Percentiles rank a stretch among this genome's conserved stretches.
Conservation (phyloP, 768 basidiomycete species). For the Rickenella mellea region DNA sequence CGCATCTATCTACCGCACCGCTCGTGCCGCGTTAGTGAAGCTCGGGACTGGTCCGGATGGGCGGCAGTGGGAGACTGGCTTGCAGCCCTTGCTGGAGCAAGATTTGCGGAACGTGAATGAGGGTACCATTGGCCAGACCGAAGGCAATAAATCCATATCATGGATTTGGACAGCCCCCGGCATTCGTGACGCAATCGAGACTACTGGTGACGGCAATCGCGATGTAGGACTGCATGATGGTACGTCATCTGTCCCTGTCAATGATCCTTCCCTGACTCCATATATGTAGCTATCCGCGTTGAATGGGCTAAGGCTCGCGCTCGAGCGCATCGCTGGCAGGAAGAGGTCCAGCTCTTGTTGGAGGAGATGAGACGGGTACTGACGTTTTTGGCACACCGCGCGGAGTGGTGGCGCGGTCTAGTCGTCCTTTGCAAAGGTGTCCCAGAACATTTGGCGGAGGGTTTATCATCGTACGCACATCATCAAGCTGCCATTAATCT, state of each 20-base stretch:
- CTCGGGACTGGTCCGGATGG: conserved; percentile 1
- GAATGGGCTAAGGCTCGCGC: conserved; percentile 7
- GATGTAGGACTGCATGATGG: conserved; percentile 4
- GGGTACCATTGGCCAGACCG: background rate
- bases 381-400: conserved; percentile 13
- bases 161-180: conserved; percentile 17
- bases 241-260: too few relatives aligned
- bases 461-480: too few relatives aligned
- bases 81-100: too few relatives aligned
- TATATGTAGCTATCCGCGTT: conserved; percentile 3
- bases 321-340: conserved; percentile 5
- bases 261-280: too few relatives aligned
- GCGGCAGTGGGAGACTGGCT: background rate
- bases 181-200: background rate
- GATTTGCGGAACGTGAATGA: background rate
- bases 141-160: conserved; percentile 8
- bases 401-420: conserved; percentile 1
- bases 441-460: too few relatives aligned
- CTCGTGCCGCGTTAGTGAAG: background rate
- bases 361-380: conserved; percentile 20
- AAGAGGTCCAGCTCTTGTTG: conserved; percentile 5
- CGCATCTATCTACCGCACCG: background rate
- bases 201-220: background rate
- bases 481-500: too few relatives aligned
- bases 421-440: too few relatives aligned